Base-by-base conservation (phyloP, 164 flowering plant genomes). In the Berberis thunbergii region DNA sequence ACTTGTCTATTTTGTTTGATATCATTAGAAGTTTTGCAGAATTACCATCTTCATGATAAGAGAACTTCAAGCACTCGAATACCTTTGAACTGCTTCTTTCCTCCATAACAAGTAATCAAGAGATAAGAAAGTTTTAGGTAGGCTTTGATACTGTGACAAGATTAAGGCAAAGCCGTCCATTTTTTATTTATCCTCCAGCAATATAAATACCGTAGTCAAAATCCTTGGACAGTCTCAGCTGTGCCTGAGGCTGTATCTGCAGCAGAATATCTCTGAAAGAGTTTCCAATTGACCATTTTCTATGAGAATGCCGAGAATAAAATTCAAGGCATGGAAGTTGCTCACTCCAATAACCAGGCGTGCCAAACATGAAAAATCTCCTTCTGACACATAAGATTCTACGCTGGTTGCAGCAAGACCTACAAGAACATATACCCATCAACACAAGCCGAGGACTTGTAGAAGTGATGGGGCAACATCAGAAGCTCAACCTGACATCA, bases 391-490 rank as follows among this genome's bases (percentile, higher is more conserved):
- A 80, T 95, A 95, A 63, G 97, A 86, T 67, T 95, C 99, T 44
- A 95, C 97, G 77, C 96, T 82, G 63, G 95, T 89, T 59, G 97
- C 99, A 44, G 99, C 97, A 69, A 95, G 97, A 69, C 95, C 90
- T 65, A 95, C 96, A 59, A 95, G 96, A 70, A 95, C 97, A 80
- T 95, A 97, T 67, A 95, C 99, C 99, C 99, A 77, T 95, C 99
- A 6, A 95, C 94, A 77, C 99, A 95, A 7, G 97, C 85, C 45
- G 99, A 95, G 50, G 86, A 86, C 73, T 91, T 91, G 86, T 95
- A 95, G 81, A 95, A 95, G 80, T 91, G 97, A 73, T 95, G 99
- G 11, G 97, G 85, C 59, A 95, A 76, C 72, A 95, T 95, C 57
- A 95, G 96, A 62, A 95, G 99, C 78, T 95, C 99, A 70, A 95